These are phyloP conservation scores for Puccinia coronata DNA, from an alignment of 1,284 basidiomycete genomes.

Conservation along the genomic window DNA sequence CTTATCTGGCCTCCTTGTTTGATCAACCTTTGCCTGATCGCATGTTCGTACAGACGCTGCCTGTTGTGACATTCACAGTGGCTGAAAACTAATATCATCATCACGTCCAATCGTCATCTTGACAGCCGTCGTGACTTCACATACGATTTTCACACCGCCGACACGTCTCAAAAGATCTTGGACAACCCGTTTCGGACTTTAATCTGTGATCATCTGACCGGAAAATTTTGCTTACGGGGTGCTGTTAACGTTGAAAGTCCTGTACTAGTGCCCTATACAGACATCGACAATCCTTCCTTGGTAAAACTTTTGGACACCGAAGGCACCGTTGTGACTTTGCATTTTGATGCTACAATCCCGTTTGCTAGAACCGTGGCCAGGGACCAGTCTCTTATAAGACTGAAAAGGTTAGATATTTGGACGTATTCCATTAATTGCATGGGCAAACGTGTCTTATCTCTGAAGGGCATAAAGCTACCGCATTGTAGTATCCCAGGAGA, in stretches of 20 bases:
- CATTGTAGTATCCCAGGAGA: neutral
- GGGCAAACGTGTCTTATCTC: too few relatives aligned
- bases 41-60: conserved; percentile 32
- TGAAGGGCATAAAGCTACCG: neutral
- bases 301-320: conserved; percentile 58
- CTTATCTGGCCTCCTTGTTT: conserved; percentile 55
- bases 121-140: conserved; percentile 57
- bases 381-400: conserved; percentile 51
- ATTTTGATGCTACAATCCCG: conserved; percentile 54
- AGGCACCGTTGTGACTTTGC: conserved; percentile 58
- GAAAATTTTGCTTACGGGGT: conserved; percentile 56
- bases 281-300: conserved; percentile 52
- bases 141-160: conserved; percentile 58
- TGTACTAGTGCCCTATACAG: conserved; percentile 56
- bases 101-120: neutral
- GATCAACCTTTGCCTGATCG: conserved; percentile 58
- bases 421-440: neutral
- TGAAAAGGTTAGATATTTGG: conserved; percentile 36
- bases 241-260: conserved; percentile 58
- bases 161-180: conserved; percentile 51
- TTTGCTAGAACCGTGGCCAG: conserved; percentile 58
- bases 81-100: conserved; percentile 50
- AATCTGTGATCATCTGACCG: conserved; percentile 56
- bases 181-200: conserved; percentile 57
- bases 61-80: neutral